These are phyloP conservation scores for Trichoderma oligosporum DNA, from an alignment of 2,329 filamentous ascomycete species.

Conservation along the genomic window DNA sequence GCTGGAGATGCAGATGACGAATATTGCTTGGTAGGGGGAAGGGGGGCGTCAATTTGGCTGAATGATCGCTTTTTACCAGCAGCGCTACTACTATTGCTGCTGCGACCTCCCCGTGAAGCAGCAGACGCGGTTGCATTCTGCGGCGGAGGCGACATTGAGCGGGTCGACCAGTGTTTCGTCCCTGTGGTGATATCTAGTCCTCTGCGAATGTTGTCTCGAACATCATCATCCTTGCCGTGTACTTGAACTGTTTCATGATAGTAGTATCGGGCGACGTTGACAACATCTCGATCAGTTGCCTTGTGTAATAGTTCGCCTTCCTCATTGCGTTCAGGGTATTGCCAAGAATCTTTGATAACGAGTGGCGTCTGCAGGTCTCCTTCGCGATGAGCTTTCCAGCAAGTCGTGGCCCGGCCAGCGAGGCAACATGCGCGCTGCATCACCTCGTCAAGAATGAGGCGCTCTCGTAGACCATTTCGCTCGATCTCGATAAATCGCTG, in stretches of 20 bases:
- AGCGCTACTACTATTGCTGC: too few relatives aligned
- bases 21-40: too few relatives aligned
- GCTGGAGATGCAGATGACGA: too few relatives aligned
- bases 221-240: conserved; percentile 2
- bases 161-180: too few relatives aligned
- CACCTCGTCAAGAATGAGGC: conserved; percentile 38
- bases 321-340: conserved; percentile 38
- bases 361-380: conserved; percentile 31
- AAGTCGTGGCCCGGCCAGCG: conserved; percentile 41
- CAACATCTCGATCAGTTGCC: conserved; percentile 34
- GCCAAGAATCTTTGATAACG: conserved; percentile 47
- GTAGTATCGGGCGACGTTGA: conserved; percentile 42
- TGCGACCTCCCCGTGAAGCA: too few relatives aligned
- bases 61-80: conserved; percentile 29
- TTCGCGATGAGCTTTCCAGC: conserved; percentile 42
- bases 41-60: too few relatives aligned
- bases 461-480: background rate
- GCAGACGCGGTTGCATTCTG: too few relatives aligned
- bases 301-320: conserved; percentile 36
- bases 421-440: conserved; percentile 36
- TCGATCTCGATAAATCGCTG: background rate
- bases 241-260: conserved; percentile 40
- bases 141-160: too few relatives aligned
- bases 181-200: background rate
- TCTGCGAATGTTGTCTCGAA: background rate